Conservation (phyloP, 352 stramenopile species). For the Phytophthora ohioensis region DNA sequence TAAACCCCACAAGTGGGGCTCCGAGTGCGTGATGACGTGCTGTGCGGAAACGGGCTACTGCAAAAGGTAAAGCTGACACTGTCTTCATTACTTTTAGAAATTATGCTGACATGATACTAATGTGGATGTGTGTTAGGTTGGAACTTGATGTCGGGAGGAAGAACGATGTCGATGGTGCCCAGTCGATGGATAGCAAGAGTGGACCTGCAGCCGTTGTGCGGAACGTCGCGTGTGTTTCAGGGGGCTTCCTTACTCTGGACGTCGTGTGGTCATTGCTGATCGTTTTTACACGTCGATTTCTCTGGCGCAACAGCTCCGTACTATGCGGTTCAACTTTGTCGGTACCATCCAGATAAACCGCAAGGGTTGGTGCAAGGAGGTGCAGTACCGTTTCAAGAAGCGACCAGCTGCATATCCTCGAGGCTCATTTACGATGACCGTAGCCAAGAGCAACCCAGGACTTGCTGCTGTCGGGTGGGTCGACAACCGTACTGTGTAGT, state of each 20-base stretch:
- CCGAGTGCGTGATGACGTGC: slow-evolving; percentile 25
- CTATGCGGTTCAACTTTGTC: slow-evolving; percentile 13
- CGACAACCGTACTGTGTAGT: slow-evolving; percentile 10
- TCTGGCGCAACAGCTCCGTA: slow-evolving; percentile 8
- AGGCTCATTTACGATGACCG: slow-evolving; percentile 5
- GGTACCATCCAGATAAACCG: slow-evolving; percentile 14
- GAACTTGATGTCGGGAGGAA: slow-evolving; percentile 10
- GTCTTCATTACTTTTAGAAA: background rate
- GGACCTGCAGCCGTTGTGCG: background rate
- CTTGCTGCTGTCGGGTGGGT: slow-evolving; percentile 3
- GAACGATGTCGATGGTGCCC: background rate
- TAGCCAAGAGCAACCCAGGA: slow-evolving; percentile 2
- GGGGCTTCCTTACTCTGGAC: background rate
- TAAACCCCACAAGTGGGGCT: background rate
- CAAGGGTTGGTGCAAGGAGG: slow-evolving; percentile 13
- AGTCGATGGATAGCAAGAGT: slow-evolving; percentile 10
- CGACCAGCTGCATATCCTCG: background rate
- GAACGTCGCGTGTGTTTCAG: slow-evolving; percentile 8
- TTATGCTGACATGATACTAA: background rate
- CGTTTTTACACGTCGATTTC: slow-evolving; percentile 8
- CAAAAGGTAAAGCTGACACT: slow-evolving; percentile 17
- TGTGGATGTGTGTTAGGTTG: background rate
- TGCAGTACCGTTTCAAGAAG: slow-evolving; percentile 16
- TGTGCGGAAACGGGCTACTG: background rate
- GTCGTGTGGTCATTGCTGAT: slow-evolving; percentile 2